Percentiles rank a stretch among this genome's conserved stretches.
These are phyloP conservation scores for Backusella circina DNA, from an alignment of 192 early-diverging fungal species.

Conservation along the genomic window DNA sequence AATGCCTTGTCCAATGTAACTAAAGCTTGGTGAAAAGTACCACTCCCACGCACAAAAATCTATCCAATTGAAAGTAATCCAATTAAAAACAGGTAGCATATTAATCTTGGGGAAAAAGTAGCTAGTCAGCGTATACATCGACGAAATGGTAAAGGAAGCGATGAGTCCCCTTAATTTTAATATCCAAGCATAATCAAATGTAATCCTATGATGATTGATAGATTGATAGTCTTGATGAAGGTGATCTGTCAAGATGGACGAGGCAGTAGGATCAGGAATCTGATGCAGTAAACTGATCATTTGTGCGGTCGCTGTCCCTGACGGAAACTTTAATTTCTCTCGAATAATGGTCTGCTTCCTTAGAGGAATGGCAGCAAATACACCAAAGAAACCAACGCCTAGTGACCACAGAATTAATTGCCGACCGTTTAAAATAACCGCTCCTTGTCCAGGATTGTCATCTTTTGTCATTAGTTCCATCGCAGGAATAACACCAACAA, in stretches of 20 bases:
- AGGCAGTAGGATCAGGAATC: constrained; percentile 40
- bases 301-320: constrained; percentile 84
- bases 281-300: constrained; percentile 76
- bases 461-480: constrained; percentile 60
- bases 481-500: constrained; percentile 81
- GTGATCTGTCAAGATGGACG: not conserved
- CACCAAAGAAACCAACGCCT: constrained; percentile 83
- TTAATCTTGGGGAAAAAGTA: constrained; percentile 58
- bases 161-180: constrained; percentile 54
- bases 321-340: constrained; percentile 82
- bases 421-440: constrained; percentile 43
- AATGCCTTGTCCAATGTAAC: constrained; percentile 76
- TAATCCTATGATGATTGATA: not conserved
- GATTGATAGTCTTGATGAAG: not conserved
- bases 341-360: constrained; percentile 74
- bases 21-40: constrained; percentile 68
- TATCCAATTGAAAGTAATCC: constrained; percentile 43
- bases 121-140: constrained; percentile 57
- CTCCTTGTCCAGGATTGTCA: constrained; percentile 49
- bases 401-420: constrained; percentile 70
- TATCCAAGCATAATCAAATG: constrained; percentile 54
- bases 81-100: constrained; percentile 56
- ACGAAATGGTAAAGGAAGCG: constrained; percentile 58
- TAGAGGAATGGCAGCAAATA: constrained; percentile 84
- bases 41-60: constrained; percentile 61